Evolutionary conservation across 768 basidiomycete species (phyloP), one percentile per base, ranked within the genome.

Genomic region (Leucosporidium scottii): DNA sequence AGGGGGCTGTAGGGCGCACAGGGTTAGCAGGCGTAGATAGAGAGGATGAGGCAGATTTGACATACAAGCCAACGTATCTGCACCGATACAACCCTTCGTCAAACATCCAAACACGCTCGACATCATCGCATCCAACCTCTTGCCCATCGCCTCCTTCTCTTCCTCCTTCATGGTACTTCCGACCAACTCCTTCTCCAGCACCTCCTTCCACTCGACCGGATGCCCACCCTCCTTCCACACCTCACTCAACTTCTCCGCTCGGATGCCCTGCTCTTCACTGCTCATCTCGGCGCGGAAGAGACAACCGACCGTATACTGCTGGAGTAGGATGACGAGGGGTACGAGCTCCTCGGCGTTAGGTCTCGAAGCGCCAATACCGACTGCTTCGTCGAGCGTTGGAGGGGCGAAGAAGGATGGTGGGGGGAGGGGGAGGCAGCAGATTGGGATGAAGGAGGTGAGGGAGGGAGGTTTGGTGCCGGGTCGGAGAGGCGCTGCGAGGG

Each of bases 291-390:
- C 30, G 13, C 65, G 64, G 49, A 72, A 72, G 28, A 72, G 31
- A 30, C 47, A 48, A 23, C 30, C 54, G 62, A 69, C 59, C 53
- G 66, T 39, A 58, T 64, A 66, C 30, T 72, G 71, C 63, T 69
- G 71, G 0, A 62, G 2, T 4, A 65, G 62, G 2, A 67, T 39
- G 31, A 69, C 71, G 62, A 72, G 67, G 9, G 71, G 71, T 27
- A 56, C 59, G 53, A 67, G 12, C 2, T 72, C 71, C 18, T n/a
- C 20, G 10, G 66, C 34, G 0, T 54, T 21, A 0, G 71, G 67
- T 18, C 67, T 58, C 1, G 61, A 4, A 6, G 61, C 15, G 28
- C 48, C n/a, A 4, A 65, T 34, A 20, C 39, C 31, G 55, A 72
- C 54, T 3, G 71, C 63, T 13, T 69, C 67, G 49, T 28, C 25